Evolutionary conservation across 768 basidiomycete genomes (phyloP).

Genomic region (Tylopilus sp.): DNA sequence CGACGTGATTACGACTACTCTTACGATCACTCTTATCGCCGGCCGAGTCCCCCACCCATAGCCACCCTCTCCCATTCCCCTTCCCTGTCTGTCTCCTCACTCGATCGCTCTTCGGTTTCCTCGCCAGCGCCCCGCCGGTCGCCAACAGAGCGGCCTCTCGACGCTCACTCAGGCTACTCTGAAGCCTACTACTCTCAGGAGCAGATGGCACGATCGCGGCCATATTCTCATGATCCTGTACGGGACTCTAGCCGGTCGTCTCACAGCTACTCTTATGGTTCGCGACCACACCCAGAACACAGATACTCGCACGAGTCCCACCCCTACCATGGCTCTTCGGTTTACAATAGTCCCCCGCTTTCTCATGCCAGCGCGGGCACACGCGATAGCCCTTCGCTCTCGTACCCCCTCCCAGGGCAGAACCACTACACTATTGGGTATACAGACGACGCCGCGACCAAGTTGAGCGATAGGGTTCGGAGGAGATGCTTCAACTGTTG

Average conservation of each 20-base stretch:
- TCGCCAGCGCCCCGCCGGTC: slow-evolving; percentile 53
- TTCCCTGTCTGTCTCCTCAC: slow-evolving; percentile 54
- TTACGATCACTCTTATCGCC: slow-evolving; percentile 39
- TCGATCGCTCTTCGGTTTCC: slow-evolving; percentile 58
- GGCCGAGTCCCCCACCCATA: slow-evolving; percentile 47
- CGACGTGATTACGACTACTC: slow-evolving; percentile 38
- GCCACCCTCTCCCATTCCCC: slow-evolving; percentile 57
- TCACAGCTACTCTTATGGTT: slow-evolving; percentile 34
- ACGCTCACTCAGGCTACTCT: slow-evolving; percentile 30
- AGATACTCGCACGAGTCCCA: slow-evolving; percentile 34
- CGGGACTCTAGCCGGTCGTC: slow-evolving; percentile 31
- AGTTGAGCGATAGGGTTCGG: slow-evolving; percentile 73
- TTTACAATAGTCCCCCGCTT: slow-evolving; percentile 27
- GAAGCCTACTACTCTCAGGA: slow-evolving; percentile 41
- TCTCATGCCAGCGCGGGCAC: slow-evolving; percentile 21
- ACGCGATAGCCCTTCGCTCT: slow-evolving; percentile 27
- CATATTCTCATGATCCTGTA: slow-evolving; percentile 33
- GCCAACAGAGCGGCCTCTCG: slow-evolving; percentile 31
- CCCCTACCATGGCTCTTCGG: slow-evolving; percentile 27
- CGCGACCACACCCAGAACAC: slow-evolving; percentile 27
- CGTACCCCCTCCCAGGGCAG: slow-evolving; percentile 39
- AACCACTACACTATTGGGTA: slow-evolving; percentile 40
- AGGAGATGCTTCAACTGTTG: slow-evolving; percentile 82
- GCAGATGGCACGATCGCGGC: slow-evolving; percentile 30
- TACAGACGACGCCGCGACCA: slow-evolving; percentile 80